phyloP scores from a whole-genome alignment of 176 grass and related monocot genomes.

The Eleusine coracana region DNA sequence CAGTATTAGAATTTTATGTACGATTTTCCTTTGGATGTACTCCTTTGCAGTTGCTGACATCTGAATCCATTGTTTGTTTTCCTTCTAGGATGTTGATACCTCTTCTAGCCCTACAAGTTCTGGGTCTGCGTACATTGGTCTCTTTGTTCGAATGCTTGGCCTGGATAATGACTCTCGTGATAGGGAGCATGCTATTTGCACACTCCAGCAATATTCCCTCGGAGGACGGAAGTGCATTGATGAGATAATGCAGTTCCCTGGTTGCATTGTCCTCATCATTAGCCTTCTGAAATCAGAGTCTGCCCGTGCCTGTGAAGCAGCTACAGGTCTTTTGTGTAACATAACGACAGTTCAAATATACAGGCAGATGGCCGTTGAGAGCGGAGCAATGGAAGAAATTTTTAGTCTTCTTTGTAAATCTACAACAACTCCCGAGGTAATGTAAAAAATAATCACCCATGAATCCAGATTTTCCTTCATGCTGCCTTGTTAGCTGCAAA shows the following conservation, averaged over 20 bases:
- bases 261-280: constrained; percentile 55
- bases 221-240: constrained; percentile 64
- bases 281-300: constrained; percentile 75
- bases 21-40: constrained; percentile 4
- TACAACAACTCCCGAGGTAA: constrained; percentile 62
- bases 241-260: constrained; percentile 75
- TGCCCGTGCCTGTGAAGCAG: constrained; percentile 55
- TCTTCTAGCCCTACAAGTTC: constrained; percentile 25
- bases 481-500: constrained; percentile 30
- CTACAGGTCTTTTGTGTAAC: constrained; percentile 58
- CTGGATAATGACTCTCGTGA: constrained; percentile 74
- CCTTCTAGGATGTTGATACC: constrained; percentile 49
- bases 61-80: constrained; percentile 35
- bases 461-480: constrained; percentile 1
- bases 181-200: constrained; percentile 65
- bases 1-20: neutral
- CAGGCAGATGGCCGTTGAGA: constrained; percentile 51
- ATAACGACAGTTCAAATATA: constrained; percentile 60
- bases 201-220: constrained; percentile 66
- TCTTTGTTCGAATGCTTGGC: constrained; percentile 84
- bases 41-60: neutral
- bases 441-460: constrained; percentile 21
- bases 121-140: constrained; percentile 59
- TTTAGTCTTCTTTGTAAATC: constrained; percentile 55
- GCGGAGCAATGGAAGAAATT: constrained; percentile 67